Evolutionary conservation across 2,329 filamentous ascomycete species (phyloP), one percentile per base, ranked within the genome.

Genomic region (Pleomassaria siparia): DNA sequence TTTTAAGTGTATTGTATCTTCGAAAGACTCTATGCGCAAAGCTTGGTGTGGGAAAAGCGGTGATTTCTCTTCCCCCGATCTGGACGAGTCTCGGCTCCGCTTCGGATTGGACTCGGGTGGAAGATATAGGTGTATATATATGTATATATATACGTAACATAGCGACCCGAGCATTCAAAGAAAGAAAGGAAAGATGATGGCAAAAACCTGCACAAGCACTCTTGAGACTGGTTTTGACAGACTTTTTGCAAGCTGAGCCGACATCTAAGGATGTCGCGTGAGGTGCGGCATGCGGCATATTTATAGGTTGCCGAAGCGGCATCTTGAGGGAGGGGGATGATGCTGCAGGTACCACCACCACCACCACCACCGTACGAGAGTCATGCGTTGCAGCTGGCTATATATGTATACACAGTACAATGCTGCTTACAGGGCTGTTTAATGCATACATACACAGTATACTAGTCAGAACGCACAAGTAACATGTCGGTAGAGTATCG

Each of bases 281-380:
- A 40, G 32, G 10, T 33, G 15, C 49, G 49, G 45, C 49, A 44
- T 39, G 41, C 45, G 42, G 41, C 44, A 46, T 2, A 5, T 15
- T 40, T n/a, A 7, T 12, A 18, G 12, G 20, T 44, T 16, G 44
- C 49, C 44, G 41, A 47, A 37, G 44, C 49, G 49, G 44, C 49
- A 48, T 48, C 40, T 43, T 15, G 35, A 20, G 20, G 24, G 18
- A 22, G 24, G n/a, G 21, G 35, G 16, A 12, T 5, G 15, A 33
- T 10, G 6, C 6, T 33, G 32, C 32, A 18, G 32, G 16, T 35
- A 20, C 32, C 6, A n/a, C n/a, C n/a, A n/a, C n/a, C n/a, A n/a
- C n/a, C n/a, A n/a, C n/a, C n/a, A n/a, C n/a, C n/a, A 20, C 13
- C 8, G 32, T 20, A 35, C 32, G 9, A 35, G 32, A n/a, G 8